Percentiles rank a stretch among this genome's conserved stretches.
Evolutionary conservation across 495 filamentous ascomycete species (phyloP).

Genomic region (Astrocystis sublimbata): DNA sequence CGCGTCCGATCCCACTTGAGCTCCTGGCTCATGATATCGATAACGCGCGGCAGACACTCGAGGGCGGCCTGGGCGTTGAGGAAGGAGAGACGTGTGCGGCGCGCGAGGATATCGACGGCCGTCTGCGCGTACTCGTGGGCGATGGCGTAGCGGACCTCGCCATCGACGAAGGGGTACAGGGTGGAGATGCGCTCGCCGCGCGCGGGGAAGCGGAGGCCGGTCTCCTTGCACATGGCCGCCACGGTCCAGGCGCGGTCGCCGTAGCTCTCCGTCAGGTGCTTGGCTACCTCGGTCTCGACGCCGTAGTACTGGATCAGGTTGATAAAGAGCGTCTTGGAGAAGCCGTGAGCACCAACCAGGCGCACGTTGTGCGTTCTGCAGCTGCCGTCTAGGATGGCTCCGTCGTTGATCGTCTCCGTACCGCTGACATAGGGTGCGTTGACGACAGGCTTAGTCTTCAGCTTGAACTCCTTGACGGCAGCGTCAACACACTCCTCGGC

Average conservation of each 20-base stretch:
- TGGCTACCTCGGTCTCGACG: conserved; percentile 90
- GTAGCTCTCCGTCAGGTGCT: conserved; percentile 86
- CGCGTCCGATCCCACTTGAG: conserved; percentile 75
- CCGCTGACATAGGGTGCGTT: conserved; percentile 75
- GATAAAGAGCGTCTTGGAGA: conserved; percentile 94
- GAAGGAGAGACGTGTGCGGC: conserved; percentile 87
- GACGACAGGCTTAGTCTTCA: conserved; percentile 60
- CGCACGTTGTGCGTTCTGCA: conserved; percentile 93
- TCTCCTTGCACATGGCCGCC: conserved; percentile 78
- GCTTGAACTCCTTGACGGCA: conserved; percentile 73
- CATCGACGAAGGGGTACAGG: conserved; percentile 95
- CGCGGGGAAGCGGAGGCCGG: conserved; percentile 81
- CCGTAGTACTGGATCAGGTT: conserved; percentile 97
- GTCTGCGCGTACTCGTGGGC: conserved; percentile 94
- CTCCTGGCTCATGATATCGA: conserved; percentile 92
- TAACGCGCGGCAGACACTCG: conserved; percentile 82
- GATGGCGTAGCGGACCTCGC: conserved; percentile 89
- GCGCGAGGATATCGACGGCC: conserved; percentile 85
- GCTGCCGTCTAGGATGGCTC: conserved; percentile 72
- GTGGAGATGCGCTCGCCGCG: conserved; percentile 77
- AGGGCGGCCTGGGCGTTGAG: conserved; percentile 93
- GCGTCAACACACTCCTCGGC: conserved; percentile 95
- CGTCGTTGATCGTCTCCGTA: conserved; percentile 72
- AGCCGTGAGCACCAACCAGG: conserved; percentile 91
- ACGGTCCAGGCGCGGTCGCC: conserved; percentile 97